Conservation (phyloP, 2,329 filamentous ascomycete species). For the Penicillium sp. region DNA sequence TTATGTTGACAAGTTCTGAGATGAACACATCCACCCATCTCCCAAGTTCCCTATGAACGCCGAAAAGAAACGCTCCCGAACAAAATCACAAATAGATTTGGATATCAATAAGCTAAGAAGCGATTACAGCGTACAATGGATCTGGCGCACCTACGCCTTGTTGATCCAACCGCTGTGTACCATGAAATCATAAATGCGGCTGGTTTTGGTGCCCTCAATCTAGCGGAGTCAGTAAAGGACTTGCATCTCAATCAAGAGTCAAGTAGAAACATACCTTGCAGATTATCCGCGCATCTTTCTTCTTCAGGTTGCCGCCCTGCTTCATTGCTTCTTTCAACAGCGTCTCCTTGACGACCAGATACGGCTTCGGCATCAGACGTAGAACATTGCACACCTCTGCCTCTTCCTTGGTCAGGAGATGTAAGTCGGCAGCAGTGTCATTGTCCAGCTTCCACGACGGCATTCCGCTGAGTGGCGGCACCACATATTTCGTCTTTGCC, state of each 20-base stretch:
- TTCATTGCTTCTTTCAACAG: slow-evolving; percentile 86
- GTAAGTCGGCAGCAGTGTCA: slow-evolving; percentile 67
- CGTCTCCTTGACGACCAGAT: slow-evolving; percentile 86
- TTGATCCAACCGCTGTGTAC: slow-evolving; percentile 86
- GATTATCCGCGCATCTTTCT: slow-evolving; percentile 84
- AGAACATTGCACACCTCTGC: slow-evolving; percentile 75
- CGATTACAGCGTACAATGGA: background rate
- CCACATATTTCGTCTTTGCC: slow-evolving; percentile 45
- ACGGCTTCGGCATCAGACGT: slow-evolving; percentile 84
- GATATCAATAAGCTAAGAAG: slow-evolving; percentile 14
- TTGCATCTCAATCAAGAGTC: background rate
- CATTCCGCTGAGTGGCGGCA: slow-evolving; percentile 41
- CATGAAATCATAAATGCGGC: slow-evolving; percentile 87
- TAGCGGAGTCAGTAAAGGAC: slow-evolving; percentile 25
- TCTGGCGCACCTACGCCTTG: slow-evolving; percentile 53
- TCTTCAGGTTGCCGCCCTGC: slow-evolving; percentile 78
- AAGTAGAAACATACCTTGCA: slow-evolving; percentile 45
- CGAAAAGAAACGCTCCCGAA: slow-evolving; percentile 11
- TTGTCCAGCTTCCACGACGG: slow-evolving; percentile 56
- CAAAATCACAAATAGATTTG: slow-evolving; percentile 11
- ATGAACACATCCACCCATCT: slow-evolving; percentile 11
- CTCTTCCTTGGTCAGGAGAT: slow-evolving; percentile 77
- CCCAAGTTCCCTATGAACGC: slow-evolving; percentile 11
- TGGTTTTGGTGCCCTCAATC: slow-evolving; percentile 75
- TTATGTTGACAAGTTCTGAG: background rate